These are phyloP conservation scores for Pythium rishiriense DNA, from an alignment of 352 stramenopile genomes.

Conservation along the genomic window DNA sequence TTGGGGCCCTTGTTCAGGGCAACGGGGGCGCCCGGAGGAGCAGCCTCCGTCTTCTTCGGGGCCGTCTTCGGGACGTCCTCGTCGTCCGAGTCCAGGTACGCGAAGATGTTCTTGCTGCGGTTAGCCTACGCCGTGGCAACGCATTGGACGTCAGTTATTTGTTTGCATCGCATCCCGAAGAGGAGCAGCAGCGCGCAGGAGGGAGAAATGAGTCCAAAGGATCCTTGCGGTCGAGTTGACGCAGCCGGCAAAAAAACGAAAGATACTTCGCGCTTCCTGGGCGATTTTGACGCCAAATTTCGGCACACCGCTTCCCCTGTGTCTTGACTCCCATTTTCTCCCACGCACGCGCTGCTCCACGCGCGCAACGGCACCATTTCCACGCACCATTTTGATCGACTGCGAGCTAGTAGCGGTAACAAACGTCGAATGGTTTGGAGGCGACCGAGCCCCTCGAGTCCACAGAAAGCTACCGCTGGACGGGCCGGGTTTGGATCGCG, in stretches of 20 bases:
- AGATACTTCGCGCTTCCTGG: slow-evolving; percentile 7
- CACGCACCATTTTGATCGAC: slow-evolving; percentile 37
- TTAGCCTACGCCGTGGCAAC: slow-evolving; percentile 26
- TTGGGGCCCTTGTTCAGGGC: slow-evolving; percentile 77
- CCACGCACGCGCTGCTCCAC: not conserved
- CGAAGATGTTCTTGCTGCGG: slow-evolving; percentile 47
- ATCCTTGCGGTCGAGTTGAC: not conserved
- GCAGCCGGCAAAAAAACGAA: not conserved
- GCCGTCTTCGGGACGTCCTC: slow-evolving; percentile 46
- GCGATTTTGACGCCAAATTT: slow-evolving; percentile 11
- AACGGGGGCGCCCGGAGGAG: slow-evolving; percentile 54
- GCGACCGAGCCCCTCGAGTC: slow-evolving; percentile 23
- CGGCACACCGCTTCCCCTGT: not conserved
- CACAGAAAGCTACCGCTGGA: slow-evolving; percentile 28
- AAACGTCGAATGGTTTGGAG: slow-evolving; percentile 38
- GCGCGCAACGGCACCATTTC: not conserved
- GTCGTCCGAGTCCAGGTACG: slow-evolving; percentile 44
- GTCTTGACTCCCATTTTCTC: not conserved
- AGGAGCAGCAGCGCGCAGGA: not conserved
- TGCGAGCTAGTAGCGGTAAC: slow-evolving; percentile 28
- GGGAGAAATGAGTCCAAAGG: not conserved
- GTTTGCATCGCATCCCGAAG: not conserved
- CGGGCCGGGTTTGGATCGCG: slow-evolving; percentile 30
- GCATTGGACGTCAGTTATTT: not conserved
- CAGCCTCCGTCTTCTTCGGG: slow-evolving; percentile 39